Evolutionary conservation across 352 stramenopile genomes (phyloP).

Genomic region (Globisporangium apiculatum): DNA sequence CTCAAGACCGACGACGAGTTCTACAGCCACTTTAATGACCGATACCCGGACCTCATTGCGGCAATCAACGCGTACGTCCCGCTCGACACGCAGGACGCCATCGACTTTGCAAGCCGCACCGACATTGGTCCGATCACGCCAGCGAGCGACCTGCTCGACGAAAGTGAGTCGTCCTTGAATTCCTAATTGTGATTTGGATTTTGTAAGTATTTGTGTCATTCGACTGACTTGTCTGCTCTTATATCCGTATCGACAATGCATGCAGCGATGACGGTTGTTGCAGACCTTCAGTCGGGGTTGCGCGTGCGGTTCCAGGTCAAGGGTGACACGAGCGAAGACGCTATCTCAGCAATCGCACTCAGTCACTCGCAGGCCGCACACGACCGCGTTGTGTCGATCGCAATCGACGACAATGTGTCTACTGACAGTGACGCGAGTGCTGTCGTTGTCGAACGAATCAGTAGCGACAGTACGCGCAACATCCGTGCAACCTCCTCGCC

Average conservation of each 20-base stretch:
- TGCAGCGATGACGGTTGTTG: constrained; percentile 53
- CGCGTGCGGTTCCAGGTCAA: constrained; percentile 49
- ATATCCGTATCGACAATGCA: background rate
- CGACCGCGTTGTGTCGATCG: constrained; percentile 55
- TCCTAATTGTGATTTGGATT: background rate
- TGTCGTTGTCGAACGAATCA: constrained; percentile 17
- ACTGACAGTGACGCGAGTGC: background rate
- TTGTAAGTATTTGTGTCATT: background rate
- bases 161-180: constrained; percentile 35
- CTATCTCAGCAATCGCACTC: constrained; percentile 57
- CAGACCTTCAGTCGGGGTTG: constrained; percentile 45
- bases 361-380: constrained; percentile 24
- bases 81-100: constrained; percentile 32
- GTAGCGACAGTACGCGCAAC: background rate
- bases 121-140: constrained; percentile 63
- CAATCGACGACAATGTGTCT: constrained; percentile 52
- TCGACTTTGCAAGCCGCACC: constrained; percentile 41
- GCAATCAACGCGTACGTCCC: constrained; percentile 59
- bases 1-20: constrained; percentile 77
- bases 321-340: constrained; percentile 45
- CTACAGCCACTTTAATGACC: constrained; percentile 78
- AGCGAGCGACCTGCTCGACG: constrained; percentile 45
- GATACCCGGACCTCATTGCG: constrained; percentile 71
- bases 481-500: too few relatives aligned
- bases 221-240: background rate